phyloP scores from a whole-genome alignment of 805 yeast genomes.

The Saturnispora saitoi region DNA sequence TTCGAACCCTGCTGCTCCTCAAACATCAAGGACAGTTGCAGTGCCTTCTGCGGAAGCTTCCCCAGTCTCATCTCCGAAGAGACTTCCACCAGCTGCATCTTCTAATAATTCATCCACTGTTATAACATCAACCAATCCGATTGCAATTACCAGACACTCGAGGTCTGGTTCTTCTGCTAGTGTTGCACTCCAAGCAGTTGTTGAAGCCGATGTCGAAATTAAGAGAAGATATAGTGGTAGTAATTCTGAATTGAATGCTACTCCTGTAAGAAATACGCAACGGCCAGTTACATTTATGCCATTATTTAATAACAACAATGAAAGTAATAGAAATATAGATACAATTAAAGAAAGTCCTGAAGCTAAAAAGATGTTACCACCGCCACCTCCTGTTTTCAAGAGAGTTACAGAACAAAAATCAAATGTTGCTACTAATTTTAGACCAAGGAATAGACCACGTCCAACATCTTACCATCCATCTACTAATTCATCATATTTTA shows the following conservation, averaged over 20 bases:
- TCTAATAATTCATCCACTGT: neutral
- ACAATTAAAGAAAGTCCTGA: conserved; percentile 41
- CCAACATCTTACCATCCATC: conserved; percentile 83
- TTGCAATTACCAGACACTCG: conserved; percentile 7
- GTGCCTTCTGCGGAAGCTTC: conserved; percentile 24
- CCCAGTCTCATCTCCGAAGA: conserved; percentile 21
- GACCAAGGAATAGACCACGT: conserved; percentile 50
- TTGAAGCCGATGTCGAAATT: conserved; percentile 44
- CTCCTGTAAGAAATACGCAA: conserved; percentile 12
- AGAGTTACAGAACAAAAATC: conserved; percentile 31
- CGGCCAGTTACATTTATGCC: conserved; percentile 28
- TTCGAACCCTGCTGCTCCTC: conserved; percentile 56
- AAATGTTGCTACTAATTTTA: conserved; percentile 14
- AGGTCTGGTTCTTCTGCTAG: conserved; percentile 47
- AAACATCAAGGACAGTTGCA: conserved; percentile 41
- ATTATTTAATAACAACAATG: conserved; percentile 17
- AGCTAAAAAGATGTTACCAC: conserved; percentile 18
- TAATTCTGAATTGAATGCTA: conserved; percentile 13
- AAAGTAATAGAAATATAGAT: conserved; percentile 24
- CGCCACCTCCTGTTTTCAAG: conserved; percentile 22
- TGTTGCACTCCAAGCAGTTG: conserved; percentile 64
- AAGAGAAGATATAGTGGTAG: conserved; percentile 27
- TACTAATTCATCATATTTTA: conserved; percentile 15
- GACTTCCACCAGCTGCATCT: conserved; percentile 8
- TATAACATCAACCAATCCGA: neutral